Evolutionary conservation across 108 stramenopile species (phyloP), one percentile per base, ranked within the genome.

Genomic region (Cyclotella choctawhatcheeana): DNA sequence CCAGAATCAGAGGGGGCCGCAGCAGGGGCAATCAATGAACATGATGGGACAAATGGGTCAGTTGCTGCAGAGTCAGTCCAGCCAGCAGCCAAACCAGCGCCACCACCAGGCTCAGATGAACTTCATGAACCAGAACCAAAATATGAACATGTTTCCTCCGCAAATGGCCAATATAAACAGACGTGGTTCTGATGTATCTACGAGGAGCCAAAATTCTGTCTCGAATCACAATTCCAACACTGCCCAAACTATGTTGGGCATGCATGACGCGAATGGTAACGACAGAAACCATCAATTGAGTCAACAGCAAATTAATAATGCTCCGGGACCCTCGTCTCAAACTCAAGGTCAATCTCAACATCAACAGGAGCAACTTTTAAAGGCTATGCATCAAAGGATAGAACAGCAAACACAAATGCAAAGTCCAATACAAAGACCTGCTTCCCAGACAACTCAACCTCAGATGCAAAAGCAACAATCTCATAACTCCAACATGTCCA

Each of bases 321-420:
- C 16, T 14, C 69, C 62, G 32, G 25, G 47, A 0, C 53, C 22
- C 5, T 16, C 56, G 31, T 32, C 40, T 6, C 71, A 67, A 31
- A 16, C 25, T 14, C 50, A 61, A 50, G 53, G 59, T 40, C 30
- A 44, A 22, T 10, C 12, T 18, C 58, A 27, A 44, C 58, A 44
- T 29, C 55, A 69, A 52, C 33, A 69, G 35, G 18, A 13, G 14
- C 56, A 58, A 4, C n/a, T 35, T 58, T 65, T 84, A 18, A 80
- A 81, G 14, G 82, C 80, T 16, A 80, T 81, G 43, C 87, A 89
- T 62, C 76, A 70, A 58, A 71, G 74, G 7, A 60, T 45, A 20
- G 81, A 80, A 60, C 84, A 86, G 34, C 53, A 30, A 22, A n/a
- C 10, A 22, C n/a, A 52, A 18, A n/a, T n/a, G 21, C 20, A 22